Conservation (phyloP, 805 yeast genomes). For the Kodamaea restingae region DNA sequence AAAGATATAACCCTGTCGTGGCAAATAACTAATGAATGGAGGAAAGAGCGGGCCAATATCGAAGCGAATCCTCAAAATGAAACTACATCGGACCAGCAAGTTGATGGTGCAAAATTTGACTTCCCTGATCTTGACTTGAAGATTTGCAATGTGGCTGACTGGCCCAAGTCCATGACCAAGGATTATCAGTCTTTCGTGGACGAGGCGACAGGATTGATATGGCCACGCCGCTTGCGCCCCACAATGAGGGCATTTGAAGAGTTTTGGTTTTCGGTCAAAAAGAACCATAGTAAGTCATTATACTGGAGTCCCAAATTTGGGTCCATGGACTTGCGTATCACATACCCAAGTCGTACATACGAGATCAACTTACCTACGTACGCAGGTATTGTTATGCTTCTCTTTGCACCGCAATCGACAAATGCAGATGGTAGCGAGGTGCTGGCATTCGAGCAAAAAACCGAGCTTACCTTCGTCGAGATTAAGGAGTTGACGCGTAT, state of each 20-base stretch:
- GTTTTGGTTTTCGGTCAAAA: constrained; percentile 37
- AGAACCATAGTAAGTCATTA: constrained; percentile 39
- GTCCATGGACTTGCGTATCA: constrained; percentile 70
- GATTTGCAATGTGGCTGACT: constrained; percentile 40
- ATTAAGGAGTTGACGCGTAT: constrained; percentile 65
- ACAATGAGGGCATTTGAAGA: constrained; percentile 38
- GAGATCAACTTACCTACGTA: constrained; percentile 77
- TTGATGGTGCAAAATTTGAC: constrained; percentile 9
- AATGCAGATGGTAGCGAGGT: constrained; percentile 26
- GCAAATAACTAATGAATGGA: constrained; percentile 40
- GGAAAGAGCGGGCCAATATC: constrained; percentile 11
- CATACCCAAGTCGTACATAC: constrained; percentile 65
- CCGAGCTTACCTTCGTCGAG: constrained; percentile 54
- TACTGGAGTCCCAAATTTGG: constrained; percentile 85
- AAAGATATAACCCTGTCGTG: constrained; percentile 60
- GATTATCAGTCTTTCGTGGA: constrained; percentile 33
- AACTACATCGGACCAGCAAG: too few species aligned
- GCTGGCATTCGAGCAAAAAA: constrained; percentile 49
- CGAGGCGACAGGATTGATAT: constrained; percentile 24
- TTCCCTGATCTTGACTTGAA: constrained; percentile 37
- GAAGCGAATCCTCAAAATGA: too few species aligned
- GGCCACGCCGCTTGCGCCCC: constrained; percentile 37
- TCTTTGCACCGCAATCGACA: constrained; percentile 51
- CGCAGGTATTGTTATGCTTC: constrained; percentile 71
- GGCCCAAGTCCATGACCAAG: constrained; percentile 46